Evolutionary conservation across 2,329 filamentous ascomycete species (phyloP).

Genomic region (Fusarium devonianum): DNA sequence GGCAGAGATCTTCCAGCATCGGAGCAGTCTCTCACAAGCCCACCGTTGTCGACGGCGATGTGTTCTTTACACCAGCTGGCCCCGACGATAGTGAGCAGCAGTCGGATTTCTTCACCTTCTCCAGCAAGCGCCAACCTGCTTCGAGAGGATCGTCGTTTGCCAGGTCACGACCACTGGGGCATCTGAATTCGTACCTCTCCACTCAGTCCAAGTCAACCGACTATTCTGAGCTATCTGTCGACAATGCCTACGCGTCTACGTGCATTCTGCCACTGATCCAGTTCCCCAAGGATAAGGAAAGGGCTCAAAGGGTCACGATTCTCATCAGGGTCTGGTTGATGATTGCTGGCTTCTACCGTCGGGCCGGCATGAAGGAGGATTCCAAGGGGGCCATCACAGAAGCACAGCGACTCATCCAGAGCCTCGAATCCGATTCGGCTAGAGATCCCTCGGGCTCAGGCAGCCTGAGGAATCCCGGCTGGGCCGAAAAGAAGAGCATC

Average conservation of each 20-base stretch:
- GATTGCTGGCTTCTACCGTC: constrained; percentile 85
- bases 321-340: constrained; percentile 88
- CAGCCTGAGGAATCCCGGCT: constrained; percentile 70
- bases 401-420: constrained; percentile 77
- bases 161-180: constrained; percentile 52
- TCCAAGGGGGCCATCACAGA: constrained; percentile 81
- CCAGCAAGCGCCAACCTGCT: constrained; percentile 50
- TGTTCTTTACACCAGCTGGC: constrained; percentile 55
- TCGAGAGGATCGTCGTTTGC: constrained; percentile 52
- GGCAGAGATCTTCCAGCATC: constrained; percentile 54
- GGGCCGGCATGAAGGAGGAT: constrained; percentile 81
- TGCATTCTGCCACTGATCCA: constrained; percentile 60
- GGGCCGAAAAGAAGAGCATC: constrained; percentile 81
- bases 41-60: constrained; percentile 59
- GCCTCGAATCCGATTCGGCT: constrained; percentile 71
- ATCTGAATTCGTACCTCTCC: constrained; percentile 56
- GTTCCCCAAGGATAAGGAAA: constrained; percentile 62
- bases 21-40: constrained; percentile 49
- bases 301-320: constrained; percentile 57
- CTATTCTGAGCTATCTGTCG: constrained; percentile 49
- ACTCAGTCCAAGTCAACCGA: constrained; percentile 51
- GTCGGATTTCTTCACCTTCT: constrained; percentile 55
- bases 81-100: constrained; percentile 51
- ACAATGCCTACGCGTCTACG: constrained; percentile 54
- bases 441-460: constrained; percentile 68